Base-by-base conservation (phyloP, 805 yeast genomes). In the Schwanniomyces yamadae region DNA sequence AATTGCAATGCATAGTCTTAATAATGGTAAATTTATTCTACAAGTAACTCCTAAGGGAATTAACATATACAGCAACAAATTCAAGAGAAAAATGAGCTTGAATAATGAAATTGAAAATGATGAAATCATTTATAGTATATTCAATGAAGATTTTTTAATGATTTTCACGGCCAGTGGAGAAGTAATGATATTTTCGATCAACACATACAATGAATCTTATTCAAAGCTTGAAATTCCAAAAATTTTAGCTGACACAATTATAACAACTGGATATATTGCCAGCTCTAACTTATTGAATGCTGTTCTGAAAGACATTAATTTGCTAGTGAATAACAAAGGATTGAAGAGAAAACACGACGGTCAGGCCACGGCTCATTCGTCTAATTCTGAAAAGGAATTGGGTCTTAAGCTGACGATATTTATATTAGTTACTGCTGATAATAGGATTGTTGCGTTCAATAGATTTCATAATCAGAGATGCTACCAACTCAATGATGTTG, bases 381-480 rank as follows among this genome's bases (percentile, higher is more conserved):
- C 33, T 15, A 37, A 12, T 10, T 20, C 17, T 18, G 29, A 27
- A n/a, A 27, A 20, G 17, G 29, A 27, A 7, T 31, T 37, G 9
- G 54, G 51, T 1, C 48, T 57, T 2, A 66, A 48, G 58, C 66
- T 50, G 48, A 69, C 65, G 37, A 69, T 66, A 0, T 84, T 82
- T 46, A 69, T 84, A 28, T 73, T 82, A 31, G 85, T 82, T 5
- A 83, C 90, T 2, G 90, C 88, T 39, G 90, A 82, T 52, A 85
- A 84, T 49, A 73, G 88, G 54, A 63, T 84, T 13, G 75, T 85
- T 32, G 75, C 77, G 10, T 84, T 84, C 55, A 72, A 72, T 37
- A 71, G 77, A 37, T 71, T 78, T 32, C 75, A 73, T 61, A 53
- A 69, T 35, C 75, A 77, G 47, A 68, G 71, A 41, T 77, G 79